Evolutionary conservation across 2,329 filamentous ascomycete genomes (phyloP), one percentile per base, ranked within the genome.

Genomic region (Stagonosporopsis rhizophila): DNA sequence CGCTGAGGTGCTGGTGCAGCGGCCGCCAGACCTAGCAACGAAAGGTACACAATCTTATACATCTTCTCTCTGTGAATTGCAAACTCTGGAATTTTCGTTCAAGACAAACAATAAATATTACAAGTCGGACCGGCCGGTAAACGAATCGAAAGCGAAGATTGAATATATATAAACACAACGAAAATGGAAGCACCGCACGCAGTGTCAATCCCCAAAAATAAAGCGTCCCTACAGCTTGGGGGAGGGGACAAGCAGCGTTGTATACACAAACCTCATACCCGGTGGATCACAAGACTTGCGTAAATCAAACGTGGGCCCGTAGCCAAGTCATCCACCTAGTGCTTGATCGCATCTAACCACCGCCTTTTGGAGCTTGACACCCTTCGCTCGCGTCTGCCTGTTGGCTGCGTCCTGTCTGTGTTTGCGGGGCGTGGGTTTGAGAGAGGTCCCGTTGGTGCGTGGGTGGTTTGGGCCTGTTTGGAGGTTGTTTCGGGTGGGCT

Each of bases 91-190:
- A n/a, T n/a, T n/a, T n/a, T n/a, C n/a, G n/a, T n/a, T n/a, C 40
- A 17, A 39, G 45, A 8, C n/a, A 27, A 4, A 35, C 27, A 22
- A 28, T 38, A 23, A 49, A 41, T 41, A 50, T 28, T 6, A 15
- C 47, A 47, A 42, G 37, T 32, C 66, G 69, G 70, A 66, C 70
- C 70, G 61, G 70, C 70, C 70, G 61, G 51, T 48, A 49, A 34
- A 38, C 17, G 27, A 48, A 45, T 3, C n/a, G 25, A 9, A 9
- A 30, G n/a, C 12, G 15, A 15, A 32, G 12, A 44, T n/a, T n/a
- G 8, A 38, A 38, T 3, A 15, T 8, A 27, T 11, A 14, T 4
- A 25, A 4, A 25, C 7, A 25, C 23, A 20, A 20, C 6, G 14
- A 25, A 6, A n/a, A 15, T 6, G 17, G 17, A 38, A 41, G 37